Percentiles rank a stretch among this genome's conserved stretches.
Conservation (phyloP, 441 rosid species). For the Melastoma candidum region DNA sequence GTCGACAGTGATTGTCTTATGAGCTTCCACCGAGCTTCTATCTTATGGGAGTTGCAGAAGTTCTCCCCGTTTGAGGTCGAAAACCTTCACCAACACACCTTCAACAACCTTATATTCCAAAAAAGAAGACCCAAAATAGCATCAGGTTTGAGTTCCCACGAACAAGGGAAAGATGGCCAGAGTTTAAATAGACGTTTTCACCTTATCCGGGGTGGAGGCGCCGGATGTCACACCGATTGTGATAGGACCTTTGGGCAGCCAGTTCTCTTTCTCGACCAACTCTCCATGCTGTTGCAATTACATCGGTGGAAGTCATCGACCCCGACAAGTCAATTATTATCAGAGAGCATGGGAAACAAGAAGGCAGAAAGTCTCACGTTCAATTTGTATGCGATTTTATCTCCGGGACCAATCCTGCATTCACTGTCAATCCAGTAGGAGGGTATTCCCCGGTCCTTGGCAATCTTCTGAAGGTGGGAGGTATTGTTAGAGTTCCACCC, state of each 20-base stretch:
- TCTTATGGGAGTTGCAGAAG: slow-evolving; percentile 43
- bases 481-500: slow-evolving; percentile 99
- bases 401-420: slow-evolving; percentile 85
- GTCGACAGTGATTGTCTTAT: no score
- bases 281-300: slow-evolving; percentile 62
- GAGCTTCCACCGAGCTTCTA: no score
- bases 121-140: not conserved
- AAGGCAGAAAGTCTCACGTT: slow-evolving; percentile 32
- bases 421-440: slow-evolving; percentile 91
- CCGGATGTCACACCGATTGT: slow-evolving; percentile 92
- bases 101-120: slow-evolving; percentile 53
- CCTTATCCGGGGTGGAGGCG: slow-evolving; percentile 99
- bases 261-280: slow-evolving; percentile 80
- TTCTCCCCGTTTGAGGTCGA: slow-evolving; percentile 67
- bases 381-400: slow-evolving; percentile 81
- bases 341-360: slow-evolving; percentile 1
- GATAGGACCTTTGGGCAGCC: slow-evolving; percentile 84
- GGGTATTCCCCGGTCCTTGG: slow-evolving; percentile 80
- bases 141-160: no score
- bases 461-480: slow-evolving; percentile 93
- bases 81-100: slow-evolving; percentile 58
- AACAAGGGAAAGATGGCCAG: no score
- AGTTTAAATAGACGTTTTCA: slow-evolving; percentile 4
- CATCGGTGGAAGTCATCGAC: not conserved
- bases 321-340: not conserved